Percentiles rank a stretch among this genome's conserved stretches.
Evolutionary conservation across 495 filamentous ascomycete genomes (phyloP).

Genomic region (Aspergillus panamensis): DNA sequence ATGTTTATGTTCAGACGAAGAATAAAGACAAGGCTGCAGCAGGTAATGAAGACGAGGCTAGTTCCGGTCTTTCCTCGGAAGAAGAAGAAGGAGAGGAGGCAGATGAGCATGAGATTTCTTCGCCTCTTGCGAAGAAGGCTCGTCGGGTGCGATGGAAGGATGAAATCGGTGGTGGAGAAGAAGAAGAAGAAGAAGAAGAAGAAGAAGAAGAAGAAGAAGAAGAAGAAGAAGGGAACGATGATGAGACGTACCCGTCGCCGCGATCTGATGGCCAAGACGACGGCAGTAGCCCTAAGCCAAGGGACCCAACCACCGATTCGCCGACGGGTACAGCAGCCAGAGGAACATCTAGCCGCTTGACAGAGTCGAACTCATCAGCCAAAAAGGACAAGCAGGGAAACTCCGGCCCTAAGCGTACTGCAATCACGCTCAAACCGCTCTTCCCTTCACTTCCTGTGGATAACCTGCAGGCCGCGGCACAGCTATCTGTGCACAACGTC

Average conservation of each 20-base stretch:
- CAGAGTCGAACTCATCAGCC: too few species aligned
- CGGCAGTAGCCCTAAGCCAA: too few species aligned
- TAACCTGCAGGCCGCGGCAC: constrained; percentile 5
- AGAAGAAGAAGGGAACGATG: not conserved
- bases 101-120: not conserved
- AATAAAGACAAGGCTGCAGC: not conserved
- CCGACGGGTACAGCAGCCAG: not conserved
- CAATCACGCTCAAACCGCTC: not conserved
- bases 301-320: not conserved
- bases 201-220: not conserved
- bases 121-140: not conserved
- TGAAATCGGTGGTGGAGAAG: not conserved
- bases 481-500: constrained; percentile 14
- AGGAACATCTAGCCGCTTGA: too few species aligned
- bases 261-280: not conserved
- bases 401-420: not conserved
- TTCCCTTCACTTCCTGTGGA: constrained; percentile 9
- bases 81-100: not conserved
- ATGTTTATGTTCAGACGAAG: not conserved
- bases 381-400: too few species aligned
- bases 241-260: not conserved
- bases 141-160: not conserved
- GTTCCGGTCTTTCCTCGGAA: not conserved
- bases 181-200: not conserved
- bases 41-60: not conserved